phyloP scores from a whole-genome alignment of 805 yeast genomes.

The Ascoidea asiatica region DNA sequence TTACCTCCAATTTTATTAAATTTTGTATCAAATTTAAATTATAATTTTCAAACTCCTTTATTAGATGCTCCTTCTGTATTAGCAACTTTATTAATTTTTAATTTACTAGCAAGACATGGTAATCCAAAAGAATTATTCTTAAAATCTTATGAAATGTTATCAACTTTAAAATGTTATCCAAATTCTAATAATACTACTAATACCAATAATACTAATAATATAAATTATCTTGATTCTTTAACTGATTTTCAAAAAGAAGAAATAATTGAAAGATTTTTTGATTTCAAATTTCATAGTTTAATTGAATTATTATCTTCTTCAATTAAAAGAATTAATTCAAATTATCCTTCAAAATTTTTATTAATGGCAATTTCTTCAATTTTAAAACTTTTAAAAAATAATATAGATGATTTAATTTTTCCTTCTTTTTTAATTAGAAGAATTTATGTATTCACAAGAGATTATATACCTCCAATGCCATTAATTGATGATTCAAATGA shows the following conservation, averaged over 20 bases:
- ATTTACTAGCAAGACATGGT: constrained; percentile 51
- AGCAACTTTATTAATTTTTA: constrained; percentile 36
- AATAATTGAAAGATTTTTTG: constrained; percentile 19
- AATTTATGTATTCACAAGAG: constrained; percentile 49
- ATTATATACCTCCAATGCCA: constrained; percentile 32
- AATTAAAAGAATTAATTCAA: constrained; percentile 46
- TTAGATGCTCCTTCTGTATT: constrained; percentile 18
- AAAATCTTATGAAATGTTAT: constrained; percentile 53
- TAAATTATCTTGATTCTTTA: constrained; percentile 8
- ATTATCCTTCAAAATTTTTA: constrained; percentile 70
- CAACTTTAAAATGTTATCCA: constrained; percentile 18
- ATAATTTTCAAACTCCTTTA: constrained; percentile 19
- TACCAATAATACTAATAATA: constrained; percentile 5
- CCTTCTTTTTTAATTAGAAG: constrained; percentile 41
- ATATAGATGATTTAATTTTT: constrained; percentile 21
- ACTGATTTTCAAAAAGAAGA: constrained; percentile 5
- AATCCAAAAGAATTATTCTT: constrained; percentile 73
- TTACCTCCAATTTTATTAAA: constrained; percentile 55
- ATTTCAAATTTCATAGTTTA: constrained; percentile 49
- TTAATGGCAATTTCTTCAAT: constrained; percentile 52
- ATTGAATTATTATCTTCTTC: constrained; percentile 51
- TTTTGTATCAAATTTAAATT: constrained; percentile 27
- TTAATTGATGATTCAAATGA: constrained; percentile 23
- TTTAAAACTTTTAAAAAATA: constrained; percentile 34
- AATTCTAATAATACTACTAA: constrained; percentile 1